Base-by-base conservation (phyloP, 768 basidiomycete genomes). In the Cystofilobasidium capitatum region DNA sequence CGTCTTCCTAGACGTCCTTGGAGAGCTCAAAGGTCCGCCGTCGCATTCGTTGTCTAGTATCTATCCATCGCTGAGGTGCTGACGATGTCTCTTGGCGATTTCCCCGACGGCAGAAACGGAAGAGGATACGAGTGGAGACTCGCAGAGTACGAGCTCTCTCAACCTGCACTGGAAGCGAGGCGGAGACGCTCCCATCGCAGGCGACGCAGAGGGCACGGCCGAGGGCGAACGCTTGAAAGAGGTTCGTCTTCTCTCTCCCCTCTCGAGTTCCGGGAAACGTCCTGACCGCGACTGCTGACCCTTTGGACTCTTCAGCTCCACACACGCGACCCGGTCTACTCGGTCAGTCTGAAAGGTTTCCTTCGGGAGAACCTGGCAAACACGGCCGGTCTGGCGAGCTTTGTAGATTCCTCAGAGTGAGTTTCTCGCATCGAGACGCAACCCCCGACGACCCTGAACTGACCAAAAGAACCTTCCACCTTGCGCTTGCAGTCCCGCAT, bases 1-100 rank as follows among this genome's bases (percentile, higher is more conserved):
- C 45, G 36, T 69, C 3, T 69, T 64, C 31, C 33, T 69, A n/a
- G 68, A 69, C 35, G 62, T 64, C 3, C 62, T 69, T 4, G 68
- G 57, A 9, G 68, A 69, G 54, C 63, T 69, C 31, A 69, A 69
- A 36, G 68, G 67, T 69, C 16, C 14, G 62, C 36, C 7, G 29
- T 14, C 16, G 16, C 29, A 24, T 20, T 1, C 35, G 16, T 1
- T 37, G 13, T 20, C 31, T 26, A 3, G 37, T 16, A 58, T n/a
- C 51, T 29, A 3, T n/a, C 31, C 3, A 29, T 7, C 31, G n/a
- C 8, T 9, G 3, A n/a, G 55, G 6, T 26, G 55, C 35, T 29
- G 55, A n/a, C n/a, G n/a, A n/a, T n/a, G n/a, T 6, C 45, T 22
- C 64, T 2, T 40, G 31, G 22, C 24, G 12, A 7, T 4, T 33